A percentile compares a stretch with the other conserved stretches of the same genome.
Evolutionary conservation across 1,284 basidiomycete species (phyloP).

Genomic region (Rhodotorula glutinis): DNA sequence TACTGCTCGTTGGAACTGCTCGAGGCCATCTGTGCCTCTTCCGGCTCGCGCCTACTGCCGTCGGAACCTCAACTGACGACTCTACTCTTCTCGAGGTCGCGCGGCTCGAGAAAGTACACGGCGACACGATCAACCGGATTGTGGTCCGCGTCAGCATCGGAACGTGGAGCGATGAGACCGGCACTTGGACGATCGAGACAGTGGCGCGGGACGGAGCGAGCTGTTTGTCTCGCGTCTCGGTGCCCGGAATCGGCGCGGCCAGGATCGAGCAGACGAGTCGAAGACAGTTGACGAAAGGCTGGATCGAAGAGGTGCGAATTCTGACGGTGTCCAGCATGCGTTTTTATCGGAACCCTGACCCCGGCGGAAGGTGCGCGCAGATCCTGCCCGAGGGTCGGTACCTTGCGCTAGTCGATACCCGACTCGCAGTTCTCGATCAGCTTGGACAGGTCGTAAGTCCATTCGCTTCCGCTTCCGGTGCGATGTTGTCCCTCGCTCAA

Average conservation of each 20-base stretch:
- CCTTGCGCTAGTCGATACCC: conserved; percentile 11
- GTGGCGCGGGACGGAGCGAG: conserved; percentile 12
- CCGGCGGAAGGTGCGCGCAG: background rate
- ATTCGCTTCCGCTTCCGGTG: no score
- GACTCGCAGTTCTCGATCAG: conserved; percentile 7
- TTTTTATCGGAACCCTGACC: background rate
- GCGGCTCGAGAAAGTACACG: background rate
- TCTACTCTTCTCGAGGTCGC: background rate
- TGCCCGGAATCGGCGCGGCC: no score
- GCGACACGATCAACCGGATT: background rate
- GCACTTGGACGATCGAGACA: conserved; percentile 4
- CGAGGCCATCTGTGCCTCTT: background rate
- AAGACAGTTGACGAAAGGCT: conserved; percentile 10
- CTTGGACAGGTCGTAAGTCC: conserved; percentile 5
- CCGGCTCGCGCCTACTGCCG: conserved; percentile 1
- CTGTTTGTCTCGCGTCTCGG: background rate
- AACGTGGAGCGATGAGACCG: accelerated
- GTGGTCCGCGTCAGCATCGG: background rate
- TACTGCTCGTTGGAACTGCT: conserved; percentile 6
- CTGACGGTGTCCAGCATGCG: background rate
- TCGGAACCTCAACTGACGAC: no score
- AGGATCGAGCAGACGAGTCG: no score
- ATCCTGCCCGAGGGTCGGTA: background rate
- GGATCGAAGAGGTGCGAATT: conserved; percentile 13
- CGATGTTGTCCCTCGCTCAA: no score